Evolutionary conservation across 352 stramenopile species (phyloP).

Genomic region (Phytopythium oedochilum): DNA sequence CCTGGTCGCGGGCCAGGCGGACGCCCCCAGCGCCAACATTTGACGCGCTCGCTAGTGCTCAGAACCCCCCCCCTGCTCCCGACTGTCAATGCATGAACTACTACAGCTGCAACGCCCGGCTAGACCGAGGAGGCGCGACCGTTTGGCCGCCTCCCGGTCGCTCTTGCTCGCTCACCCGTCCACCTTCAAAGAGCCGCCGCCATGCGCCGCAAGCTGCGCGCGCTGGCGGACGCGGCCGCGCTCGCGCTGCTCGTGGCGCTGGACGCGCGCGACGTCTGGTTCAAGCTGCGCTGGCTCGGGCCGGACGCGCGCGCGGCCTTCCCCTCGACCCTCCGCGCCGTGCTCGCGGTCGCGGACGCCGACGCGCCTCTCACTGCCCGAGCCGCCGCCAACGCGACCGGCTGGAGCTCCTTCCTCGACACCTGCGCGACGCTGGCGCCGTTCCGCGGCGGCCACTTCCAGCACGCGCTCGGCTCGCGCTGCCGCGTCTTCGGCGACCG

Average conservation of each 20-base stretch:
- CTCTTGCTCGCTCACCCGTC: too few species aligned
- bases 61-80: too few species aligned
- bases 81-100: too few species aligned
- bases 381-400: conserved; percentile 12
- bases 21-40: background rate
- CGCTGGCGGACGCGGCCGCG: conserved; percentile 20
- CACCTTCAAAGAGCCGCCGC: too few species aligned
- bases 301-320: conserved; percentile 40
- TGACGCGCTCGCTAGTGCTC: background rate
- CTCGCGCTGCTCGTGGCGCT: conserved; percentile 29
- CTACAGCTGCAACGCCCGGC: too few species aligned
- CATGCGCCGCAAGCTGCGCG: conserved; percentile 25
- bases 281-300: conserved; percentile 51
- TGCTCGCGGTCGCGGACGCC: conserved; percentile 10
- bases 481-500: conserved; percentile 16
- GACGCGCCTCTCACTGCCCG: background rate
- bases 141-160: background rate
- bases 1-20: conserved; percentile 5
- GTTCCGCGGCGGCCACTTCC: conserved; percentile 22
- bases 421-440: conserved; percentile 22
- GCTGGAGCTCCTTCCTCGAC: conserved; percentile 35
- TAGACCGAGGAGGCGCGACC: background rate
- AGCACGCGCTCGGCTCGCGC: conserved; percentile 23
- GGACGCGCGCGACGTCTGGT: conserved; percentile 43
- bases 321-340: conserved; percentile 10